Conservation (phyloP, 805 yeast species). For the Saccharomycopsis fermentans region DNA sequence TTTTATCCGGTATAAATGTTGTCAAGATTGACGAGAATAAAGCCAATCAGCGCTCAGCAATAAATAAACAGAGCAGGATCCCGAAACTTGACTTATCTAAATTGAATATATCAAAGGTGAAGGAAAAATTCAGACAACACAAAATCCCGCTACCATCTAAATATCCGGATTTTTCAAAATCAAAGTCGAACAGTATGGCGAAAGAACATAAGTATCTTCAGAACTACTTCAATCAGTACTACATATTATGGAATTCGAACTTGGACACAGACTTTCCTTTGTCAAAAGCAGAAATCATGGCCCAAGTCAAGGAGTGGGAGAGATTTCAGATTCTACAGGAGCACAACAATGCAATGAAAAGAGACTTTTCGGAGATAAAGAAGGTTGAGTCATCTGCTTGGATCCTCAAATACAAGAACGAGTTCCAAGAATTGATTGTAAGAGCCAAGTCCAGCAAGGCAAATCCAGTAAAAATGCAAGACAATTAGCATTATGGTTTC, state of each 20-base stretch:
- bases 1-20: neutral
- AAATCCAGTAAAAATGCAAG: neutral
- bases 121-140: slow-evolving; percentile 8
- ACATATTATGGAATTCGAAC: slow-evolving; percentile 13
- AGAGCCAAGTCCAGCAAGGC: slow-evolving; percentile 2
- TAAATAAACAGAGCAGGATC: neutral
- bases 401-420: slow-evolving; percentile 7
- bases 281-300: neutral
- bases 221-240: slow-evolving; percentile 11
- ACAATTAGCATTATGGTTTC: too few species aligned
- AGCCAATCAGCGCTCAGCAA: neutral
- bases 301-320: slow-evolving; percentile 15
- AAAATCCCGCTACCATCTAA: slow-evolving; percentile 6
- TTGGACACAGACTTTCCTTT: slow-evolving; percentile 11
- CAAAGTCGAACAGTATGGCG: neutral
- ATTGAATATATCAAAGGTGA: slow-evolving; percentile 5
- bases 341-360: slow-evolving; percentile 8
- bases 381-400: slow-evolving; percentile 3
- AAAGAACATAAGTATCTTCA: slow-evolving; percentile 4
- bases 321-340: slow-evolving; percentile 4
- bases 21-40: neutral
- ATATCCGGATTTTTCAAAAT: neutral
- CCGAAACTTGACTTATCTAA: slow-evolving; percentile 8
- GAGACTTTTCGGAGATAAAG: neutral
- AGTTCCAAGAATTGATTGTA: slow-evolving; percentile 8